Evolutionary conservation across 148 eudicot species (phyloP).

Genomic region (Silene conica): DNA sequence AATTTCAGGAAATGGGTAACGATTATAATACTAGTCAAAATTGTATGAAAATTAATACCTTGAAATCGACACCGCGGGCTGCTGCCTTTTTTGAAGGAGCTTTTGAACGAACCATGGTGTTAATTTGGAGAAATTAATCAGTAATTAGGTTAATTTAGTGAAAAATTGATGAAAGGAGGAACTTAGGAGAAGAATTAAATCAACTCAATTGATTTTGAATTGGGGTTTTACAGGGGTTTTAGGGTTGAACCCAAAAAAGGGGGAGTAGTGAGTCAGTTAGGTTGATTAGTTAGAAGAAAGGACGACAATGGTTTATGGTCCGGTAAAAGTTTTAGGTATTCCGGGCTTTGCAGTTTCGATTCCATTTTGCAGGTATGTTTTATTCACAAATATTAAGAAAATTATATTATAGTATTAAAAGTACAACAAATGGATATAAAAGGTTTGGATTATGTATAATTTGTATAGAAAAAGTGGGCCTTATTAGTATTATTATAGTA

Average conservation of each 20-base stretch:
- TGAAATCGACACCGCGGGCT: constrained; percentile 61
- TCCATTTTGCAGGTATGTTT: no score
- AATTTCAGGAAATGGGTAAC: constrained; percentile 6
- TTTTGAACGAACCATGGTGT: constrained; percentile 43
- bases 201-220: not conserved
- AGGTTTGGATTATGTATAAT: no score
- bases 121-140: not conserved
- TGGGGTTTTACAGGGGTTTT: constrained; percentile 6
- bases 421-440: no score
- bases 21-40: not conserved
- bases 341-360: no score
- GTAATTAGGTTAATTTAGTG: not conserved
- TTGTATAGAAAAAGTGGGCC: no score
- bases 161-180: not conserved
- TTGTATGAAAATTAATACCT: constrained; percentile 26
- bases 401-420: no score
- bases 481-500: no score
- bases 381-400: no score
- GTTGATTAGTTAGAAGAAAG: not conserved
- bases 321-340: no score
- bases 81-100: constrained; percentile 50
- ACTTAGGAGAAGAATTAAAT: not conserved
- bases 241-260: not conserved
- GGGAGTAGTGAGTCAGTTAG: not conserved
- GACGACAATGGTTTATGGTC: no score